phyloP scores from a whole-genome alignment of 441 rosid species.

The Gossypium gossypioides region DNA sequence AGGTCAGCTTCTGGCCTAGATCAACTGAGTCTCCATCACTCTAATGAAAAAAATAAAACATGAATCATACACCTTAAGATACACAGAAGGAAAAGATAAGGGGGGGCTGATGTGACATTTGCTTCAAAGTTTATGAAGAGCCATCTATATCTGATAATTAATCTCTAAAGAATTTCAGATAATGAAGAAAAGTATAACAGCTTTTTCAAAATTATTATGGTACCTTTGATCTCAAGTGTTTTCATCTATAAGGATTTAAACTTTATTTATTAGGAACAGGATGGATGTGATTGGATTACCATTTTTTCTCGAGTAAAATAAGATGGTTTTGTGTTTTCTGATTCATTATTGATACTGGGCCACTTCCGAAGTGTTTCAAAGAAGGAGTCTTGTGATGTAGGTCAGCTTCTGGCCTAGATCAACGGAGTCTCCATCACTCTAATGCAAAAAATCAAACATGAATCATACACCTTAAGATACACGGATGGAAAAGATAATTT shows the following conservation, averaged over 20 bases:
- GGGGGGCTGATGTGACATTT: background rate
- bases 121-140: background rate
- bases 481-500: background rate
- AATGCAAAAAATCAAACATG: background rate
- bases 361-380: background rate
- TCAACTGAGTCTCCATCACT: background rate
- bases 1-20: background rate
- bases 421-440: background rate
- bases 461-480: background rate
- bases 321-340: background rate
- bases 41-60: background rate
- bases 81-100: background rate
- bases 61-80: background rate
- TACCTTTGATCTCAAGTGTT: background rate
- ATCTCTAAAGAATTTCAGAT: background rate
- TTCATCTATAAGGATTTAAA: background rate
- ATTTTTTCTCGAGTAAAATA: background rate
- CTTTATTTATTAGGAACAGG: background rate
- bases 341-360: background rate
- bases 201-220: background rate
- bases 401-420: background rate
- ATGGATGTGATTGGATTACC: background rate
- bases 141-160: background rate
- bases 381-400: background rate
- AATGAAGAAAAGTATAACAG: background rate